These are phyloP conservation scores for Trichosporon sp. DNA, from an alignment of 1,284 basidiomycete genomes.

Conservation along the genomic window DNA sequence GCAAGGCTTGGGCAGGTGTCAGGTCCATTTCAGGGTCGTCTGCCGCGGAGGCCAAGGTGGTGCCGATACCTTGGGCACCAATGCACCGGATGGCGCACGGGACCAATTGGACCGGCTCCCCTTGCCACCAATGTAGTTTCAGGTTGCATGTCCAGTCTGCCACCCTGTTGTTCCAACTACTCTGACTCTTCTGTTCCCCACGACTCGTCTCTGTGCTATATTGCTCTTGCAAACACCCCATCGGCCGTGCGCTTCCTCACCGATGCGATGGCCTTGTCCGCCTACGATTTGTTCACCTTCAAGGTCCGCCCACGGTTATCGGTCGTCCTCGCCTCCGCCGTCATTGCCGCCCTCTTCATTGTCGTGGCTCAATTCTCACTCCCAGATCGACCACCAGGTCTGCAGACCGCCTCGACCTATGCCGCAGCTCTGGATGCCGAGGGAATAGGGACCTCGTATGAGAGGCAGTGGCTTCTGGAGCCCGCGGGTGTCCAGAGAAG, in stretches of 20 bases:
- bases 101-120: not conserved
- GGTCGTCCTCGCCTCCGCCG: not conserved
- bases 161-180: not conserved
- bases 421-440: not conserved
- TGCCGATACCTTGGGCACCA: not conserved
- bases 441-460: not conserved
- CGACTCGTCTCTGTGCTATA: not conserved
- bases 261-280: not conserved
- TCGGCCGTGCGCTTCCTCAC: not conserved
- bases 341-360: not conserved
- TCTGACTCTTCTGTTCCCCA: not conserved
- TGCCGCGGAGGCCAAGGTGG: not conserved
- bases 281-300: conserved; percentile 1
- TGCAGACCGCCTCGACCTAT: not conserved
- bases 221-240: not conserved
- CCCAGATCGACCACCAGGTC: not conserved
- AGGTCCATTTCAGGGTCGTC: not conserved
- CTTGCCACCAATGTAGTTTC: not conserved
- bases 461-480: not conserved
- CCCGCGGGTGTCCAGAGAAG: not conserved
- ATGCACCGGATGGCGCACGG: not conserved
- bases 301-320: not conserved
- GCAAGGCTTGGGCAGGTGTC: no score
- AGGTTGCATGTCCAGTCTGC: not conserved
- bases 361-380: not conserved